Base-by-base conservation (phyloP, 2,329 filamentous ascomycete species). In the Fusarium brachygibbosum region DNA sequence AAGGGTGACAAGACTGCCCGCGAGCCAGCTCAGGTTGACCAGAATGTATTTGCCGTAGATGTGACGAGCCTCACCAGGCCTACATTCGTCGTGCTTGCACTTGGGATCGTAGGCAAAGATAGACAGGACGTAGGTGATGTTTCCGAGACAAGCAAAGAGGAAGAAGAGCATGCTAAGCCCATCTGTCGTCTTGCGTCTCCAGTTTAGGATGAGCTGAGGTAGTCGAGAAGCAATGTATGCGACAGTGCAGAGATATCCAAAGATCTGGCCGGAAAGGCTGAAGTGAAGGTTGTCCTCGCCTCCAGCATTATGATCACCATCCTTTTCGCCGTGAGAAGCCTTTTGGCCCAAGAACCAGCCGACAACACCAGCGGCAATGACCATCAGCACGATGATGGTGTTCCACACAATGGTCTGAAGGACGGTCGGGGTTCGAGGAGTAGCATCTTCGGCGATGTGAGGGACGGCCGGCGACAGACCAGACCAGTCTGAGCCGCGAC, bases 81-180 rank as follows among this genome's bases (percentile, higher is more conserved):
- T 78, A 80, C 94, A 97, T 16, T 78, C 61, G 70, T 81, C 72
- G 28, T 76, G 76, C 31, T 76, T 78, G 68, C 93, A 97, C 31
- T 86, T 82, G 0, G 94, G 93, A 62, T 94, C 93, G 76, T 94
- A 98, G 1, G 94, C 94, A 68, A 98, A 86, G 72, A 99, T 98
- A 37, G 91, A 94, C 37, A 97, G 83, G 19, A 98, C 94, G 75
- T 97, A 98, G 0, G 94, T 98, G 69, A 97, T 79, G 78, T 99
- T 99, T 3, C 96, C 96, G 8, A 98, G 88, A 77, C 95, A 98
- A 6, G 96, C 96, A 78, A 99, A 98, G 23, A 98, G 84, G 82
- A 98, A 98, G 81, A 98, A 99, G 13, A 98, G 86, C 82, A 98
- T 90, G 69, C 92, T 95, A 21, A 99, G 91, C 5, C 96, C 96